phyloP scores from a whole-genome alignment of 1,284 basidiomycete genomes.

The Coniophora puteana region DNA sequence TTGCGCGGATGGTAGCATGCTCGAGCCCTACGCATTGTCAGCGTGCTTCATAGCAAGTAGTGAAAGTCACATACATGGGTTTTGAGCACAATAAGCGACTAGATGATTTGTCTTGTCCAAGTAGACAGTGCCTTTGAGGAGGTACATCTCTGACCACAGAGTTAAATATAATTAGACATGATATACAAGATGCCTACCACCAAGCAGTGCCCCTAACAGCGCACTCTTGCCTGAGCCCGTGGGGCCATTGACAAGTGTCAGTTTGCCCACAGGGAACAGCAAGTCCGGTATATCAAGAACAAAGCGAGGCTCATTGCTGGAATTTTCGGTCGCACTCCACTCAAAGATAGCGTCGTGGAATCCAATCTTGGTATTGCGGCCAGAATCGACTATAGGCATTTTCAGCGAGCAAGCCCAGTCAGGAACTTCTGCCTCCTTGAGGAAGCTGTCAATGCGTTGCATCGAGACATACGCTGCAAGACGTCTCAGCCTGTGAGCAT shows the following conservation, averaged over 20 bases:
- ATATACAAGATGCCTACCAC: constrained; percentile 41
- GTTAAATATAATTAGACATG: constrained; percentile 12
- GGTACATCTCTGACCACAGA: constrained; percentile 58
- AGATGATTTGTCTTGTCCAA: constrained; percentile 62
- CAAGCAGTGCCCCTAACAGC: constrained; percentile 59
- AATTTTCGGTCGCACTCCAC: constrained; percentile 43
- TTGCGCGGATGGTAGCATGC: constrained; percentile 77
- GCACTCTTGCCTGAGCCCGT: constrained; percentile 83
- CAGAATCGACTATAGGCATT: constrained; percentile 11
- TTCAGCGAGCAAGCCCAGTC: constrained; percentile 62
- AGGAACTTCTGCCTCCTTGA: constrained; percentile 61
- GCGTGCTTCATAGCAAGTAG: background rate
- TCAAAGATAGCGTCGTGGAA: constrained; percentile 53
- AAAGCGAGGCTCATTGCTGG: constrained; percentile 35
- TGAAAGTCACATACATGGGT: constrained; percentile 47
- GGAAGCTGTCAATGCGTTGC: constrained; percentile 63
- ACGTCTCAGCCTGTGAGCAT: constrained; percentile 8
- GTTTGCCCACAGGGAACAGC: constrained; percentile 51
- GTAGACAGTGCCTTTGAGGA: constrained; percentile 52
- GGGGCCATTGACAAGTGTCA: constrained; percentile 68
- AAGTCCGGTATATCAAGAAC: constrained; percentile 57
- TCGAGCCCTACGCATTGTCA: constrained; percentile 48
- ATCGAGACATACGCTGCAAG: constrained; percentile 61
- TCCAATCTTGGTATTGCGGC: constrained; percentile 35
- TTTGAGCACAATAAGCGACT: constrained; percentile 66